These are phyloP conservation scores for Fusarium sp. DNA, from an alignment of 2,329 filamentous ascomycete species.

Conservation along the genomic window DNA sequence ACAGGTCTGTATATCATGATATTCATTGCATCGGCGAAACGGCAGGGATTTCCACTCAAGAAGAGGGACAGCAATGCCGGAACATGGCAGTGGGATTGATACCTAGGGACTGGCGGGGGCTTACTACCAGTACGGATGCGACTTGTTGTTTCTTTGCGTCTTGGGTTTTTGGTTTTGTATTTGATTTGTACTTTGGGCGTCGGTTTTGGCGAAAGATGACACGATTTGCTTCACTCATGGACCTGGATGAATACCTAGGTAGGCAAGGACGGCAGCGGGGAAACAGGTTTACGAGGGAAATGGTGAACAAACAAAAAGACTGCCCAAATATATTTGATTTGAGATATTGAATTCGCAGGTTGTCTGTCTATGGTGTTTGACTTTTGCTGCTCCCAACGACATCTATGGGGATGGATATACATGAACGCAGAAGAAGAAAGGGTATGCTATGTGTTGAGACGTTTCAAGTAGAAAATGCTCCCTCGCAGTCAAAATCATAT, in stretches of 20 bases:
- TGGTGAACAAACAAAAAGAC: constrained; percentile 13
- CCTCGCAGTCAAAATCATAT: constrained; percentile 13
- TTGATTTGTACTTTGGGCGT: constrained; percentile 1
- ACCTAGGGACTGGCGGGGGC: constrained; percentile 12
- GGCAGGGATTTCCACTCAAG: constrained; percentile 28
- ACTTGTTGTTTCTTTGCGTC: constrained; percentile 13
- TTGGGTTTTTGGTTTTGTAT: background rate
- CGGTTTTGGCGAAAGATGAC: constrained; percentile 19
- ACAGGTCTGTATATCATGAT: constrained; percentile 35
- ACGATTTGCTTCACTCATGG: constrained; percentile 6
- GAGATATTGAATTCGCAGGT: constrained; percentile 3
- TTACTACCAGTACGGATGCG: background rate
- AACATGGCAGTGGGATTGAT: constrained; percentile 25
- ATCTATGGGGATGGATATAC: constrained; percentile 30
- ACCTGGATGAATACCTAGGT: background rate
- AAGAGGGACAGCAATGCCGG: constrained; percentile 20
- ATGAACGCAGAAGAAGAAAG: constrained; percentile 9
- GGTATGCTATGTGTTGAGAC: constrained; percentile 15
- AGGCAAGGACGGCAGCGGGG: background rate
- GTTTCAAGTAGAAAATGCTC: background rate
- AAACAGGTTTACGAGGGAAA: constrained; percentile 9
- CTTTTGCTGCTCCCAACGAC: background rate
- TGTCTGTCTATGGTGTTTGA: constrained; percentile 8
- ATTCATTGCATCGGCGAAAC: constrained; percentile 44
- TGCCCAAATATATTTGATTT: constrained; percentile 22